Conservation (phyloP, 2,329 filamentous ascomycete genomes). For the Arthrobotrys megalospora region DNA sequence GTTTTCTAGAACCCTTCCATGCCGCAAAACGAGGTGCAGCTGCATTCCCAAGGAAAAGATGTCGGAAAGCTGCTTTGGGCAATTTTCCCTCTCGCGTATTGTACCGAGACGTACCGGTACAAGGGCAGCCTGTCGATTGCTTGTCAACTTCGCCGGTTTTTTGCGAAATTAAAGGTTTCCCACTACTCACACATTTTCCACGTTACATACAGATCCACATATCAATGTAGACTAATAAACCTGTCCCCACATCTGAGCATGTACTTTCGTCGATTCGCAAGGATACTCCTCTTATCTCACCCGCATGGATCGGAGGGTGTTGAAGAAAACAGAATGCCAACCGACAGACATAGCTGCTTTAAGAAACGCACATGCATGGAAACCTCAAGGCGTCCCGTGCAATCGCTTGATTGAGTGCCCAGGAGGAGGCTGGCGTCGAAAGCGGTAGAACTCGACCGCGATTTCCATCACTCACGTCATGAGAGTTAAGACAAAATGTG, state of each 20-base stretch:
- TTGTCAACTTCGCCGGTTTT: conserved; percentile 35
- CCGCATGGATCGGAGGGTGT: conserved; percentile 26
- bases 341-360: conserved; percentile 27
- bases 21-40: conserved; percentile 47
- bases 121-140: conserved; percentile 53
- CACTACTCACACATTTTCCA: conserved; percentile 53
- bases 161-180: conserved; percentile 61
- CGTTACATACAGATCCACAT: conserved; percentile 53
- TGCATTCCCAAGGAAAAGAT: conserved; percentile 39
- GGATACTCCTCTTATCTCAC: conserved; percentile 39
- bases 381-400: neutral
- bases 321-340: conserved; percentile 32
- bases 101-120: conserved; percentile 61
- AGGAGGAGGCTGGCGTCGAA: conserved; percentile 51
- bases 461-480: conserved; percentile 61
- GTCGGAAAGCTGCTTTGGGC: conserved; percentile 56
- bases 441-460: conserved; percentile 54
- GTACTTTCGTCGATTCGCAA: conserved; percentile 32
- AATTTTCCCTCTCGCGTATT: conserved; percentile 61
- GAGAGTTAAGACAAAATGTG: conserved; percentile 59
- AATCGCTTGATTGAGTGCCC: conserved; percentile 33
- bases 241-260: conserved; percentile 41
- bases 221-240: conserved; percentile 46
- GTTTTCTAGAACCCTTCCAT: conserved; percentile 60
- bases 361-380: conserved; percentile 36